Evolutionary conservation across 768 basidiomycete species (phyloP).

Genomic region (Pisolithus sp.): DNA sequence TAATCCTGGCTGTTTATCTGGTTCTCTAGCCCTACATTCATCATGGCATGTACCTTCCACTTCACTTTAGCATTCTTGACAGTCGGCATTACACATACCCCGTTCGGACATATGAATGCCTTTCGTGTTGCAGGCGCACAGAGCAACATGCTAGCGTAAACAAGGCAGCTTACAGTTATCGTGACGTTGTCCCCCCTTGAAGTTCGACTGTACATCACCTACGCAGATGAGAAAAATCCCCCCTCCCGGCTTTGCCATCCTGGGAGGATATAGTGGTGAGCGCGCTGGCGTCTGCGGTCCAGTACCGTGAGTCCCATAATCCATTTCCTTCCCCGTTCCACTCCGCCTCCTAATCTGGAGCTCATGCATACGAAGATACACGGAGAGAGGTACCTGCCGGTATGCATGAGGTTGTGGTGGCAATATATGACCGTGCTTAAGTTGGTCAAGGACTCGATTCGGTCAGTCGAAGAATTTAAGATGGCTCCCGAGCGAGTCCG

Average conservation of each 20-base stretch:
- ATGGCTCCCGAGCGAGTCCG: slow-evolving; percentile 65
- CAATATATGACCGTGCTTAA: slow-evolving; percentile 98
- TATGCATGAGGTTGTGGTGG: slow-evolving; percentile 87
- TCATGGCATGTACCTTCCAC: too few species aligned
- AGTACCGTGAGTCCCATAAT: slow-evolving; percentile 90
- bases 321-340: not conserved
- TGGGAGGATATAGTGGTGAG: slow-evolving; percentile 83
- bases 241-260: slow-evolving; percentile 87
- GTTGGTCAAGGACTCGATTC: slow-evolving; percentile 85
- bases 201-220: slow-evolving; percentile 79
- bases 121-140: too few species aligned
- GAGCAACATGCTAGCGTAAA: too few species aligned
- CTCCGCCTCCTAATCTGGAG: not conserved
- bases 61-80: too few species aligned
- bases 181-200: too few species aligned
- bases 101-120: too few species aligned
- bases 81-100: too few species aligned
- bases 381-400: slow-evolving; percentile 83
- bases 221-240: slow-evolving; percentile 82
- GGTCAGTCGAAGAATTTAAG: slow-evolving; percentile 91
- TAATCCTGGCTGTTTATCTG: too few species aligned
- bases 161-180: too few species aligned
- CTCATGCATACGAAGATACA: slow-evolving; percentile 6
- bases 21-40: too few species aligned
- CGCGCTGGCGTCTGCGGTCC: slow-evolving; percentile 95